Base-by-base conservation (phyloP, 495 filamentous ascomycete species). In the Tirmania nivea region DNA sequence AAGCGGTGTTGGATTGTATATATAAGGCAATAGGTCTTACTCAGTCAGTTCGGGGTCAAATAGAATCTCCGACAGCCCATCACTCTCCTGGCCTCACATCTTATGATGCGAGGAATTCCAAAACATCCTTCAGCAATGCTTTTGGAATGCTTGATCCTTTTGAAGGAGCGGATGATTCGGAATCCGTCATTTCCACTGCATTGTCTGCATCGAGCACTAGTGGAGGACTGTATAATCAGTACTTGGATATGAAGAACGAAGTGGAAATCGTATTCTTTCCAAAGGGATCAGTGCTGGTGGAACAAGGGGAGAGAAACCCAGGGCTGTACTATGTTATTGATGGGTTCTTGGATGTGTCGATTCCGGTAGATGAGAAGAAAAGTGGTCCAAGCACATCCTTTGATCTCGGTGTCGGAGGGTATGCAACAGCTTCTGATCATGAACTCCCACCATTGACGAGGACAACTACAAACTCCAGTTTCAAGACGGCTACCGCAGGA, bases 231-330 rank as follows among this genome's bases (percentile, higher is more conserved):
- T 80, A 80, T 12, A 70, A 76, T 8, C 71, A 75, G 8, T 87
- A 63, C 55, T 74, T 62, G 63, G 90, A 96, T 45, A 73, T 94
- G 63, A 78, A 79, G 49, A 79, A 90, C 59, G 90, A 97, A 47
- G 75, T 96, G n/a, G 90, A 97, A 62, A 94, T 97, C 57, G 92
- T 97, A 4, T 95, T 82, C 69, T 97, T 97, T 59, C 87, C 86
- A 0, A 82, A 96, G 62, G 87, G 83, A 4, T 87, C 90, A 8
- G 83, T 97, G 7, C 73, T 97, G n/a, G 89, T 97, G 0, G 90
- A 97, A 59, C 87, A 96, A 65, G 88, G 90, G 0, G 90, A 97
- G 68, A 75, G 92, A 16, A 92, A 92, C 59, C 92, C 92, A 0
- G 90, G 90, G 0, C 71, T 97, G 10, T 97, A 97, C 69, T 97